These are phyloP conservation scores for Hibiscus tridactylites DNA, from an alignment of 345 rosid species.

Conservation along the genomic window DNA sequence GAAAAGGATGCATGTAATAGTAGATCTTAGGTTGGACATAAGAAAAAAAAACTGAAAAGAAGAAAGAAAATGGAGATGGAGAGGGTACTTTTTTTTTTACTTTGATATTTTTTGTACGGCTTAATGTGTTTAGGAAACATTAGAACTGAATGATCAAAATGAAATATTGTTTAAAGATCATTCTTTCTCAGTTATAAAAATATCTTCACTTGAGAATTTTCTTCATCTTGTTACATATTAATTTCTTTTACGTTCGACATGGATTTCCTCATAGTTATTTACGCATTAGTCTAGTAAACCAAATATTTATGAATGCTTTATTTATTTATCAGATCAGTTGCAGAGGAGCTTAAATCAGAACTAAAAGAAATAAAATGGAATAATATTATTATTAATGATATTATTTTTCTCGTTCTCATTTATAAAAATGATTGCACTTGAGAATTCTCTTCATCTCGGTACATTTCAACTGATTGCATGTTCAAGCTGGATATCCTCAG, in stretches of 20 bases:
- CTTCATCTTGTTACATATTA: neutral
- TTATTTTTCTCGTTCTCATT: neutral
- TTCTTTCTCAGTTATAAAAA: neutral
- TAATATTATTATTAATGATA: neutral
- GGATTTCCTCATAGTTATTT: neutral
- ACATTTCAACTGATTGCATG: neutral
- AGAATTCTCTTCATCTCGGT: neutral
- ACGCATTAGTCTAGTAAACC: neutral
- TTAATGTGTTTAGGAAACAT: neutral
- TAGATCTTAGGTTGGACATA: neutral
- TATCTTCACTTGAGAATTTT: neutral
- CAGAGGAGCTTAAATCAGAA: slow-evolving; percentile 26
- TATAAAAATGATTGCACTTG: neutral
- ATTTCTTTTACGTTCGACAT: neutral
- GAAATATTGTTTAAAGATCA: neutral
- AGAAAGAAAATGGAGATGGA: neutral
- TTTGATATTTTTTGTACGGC: neutral
- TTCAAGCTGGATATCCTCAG: neutral
- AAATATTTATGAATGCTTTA: slow-evolving; percentile 5
- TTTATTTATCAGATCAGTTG: slow-evolving; percentile 35
- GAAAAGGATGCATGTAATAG: neutral
- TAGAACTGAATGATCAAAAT: neutral
- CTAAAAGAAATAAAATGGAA: neutral
- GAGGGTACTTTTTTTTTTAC: neutral
- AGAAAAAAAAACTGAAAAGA: neutral